A percentile compares a stretch with the other conserved stretches of the same genome.
Evolutionary conservation across 2,329 filamentous ascomycete genomes (phyloP).

Genomic region (Pezicula neosporulosa): DNA sequence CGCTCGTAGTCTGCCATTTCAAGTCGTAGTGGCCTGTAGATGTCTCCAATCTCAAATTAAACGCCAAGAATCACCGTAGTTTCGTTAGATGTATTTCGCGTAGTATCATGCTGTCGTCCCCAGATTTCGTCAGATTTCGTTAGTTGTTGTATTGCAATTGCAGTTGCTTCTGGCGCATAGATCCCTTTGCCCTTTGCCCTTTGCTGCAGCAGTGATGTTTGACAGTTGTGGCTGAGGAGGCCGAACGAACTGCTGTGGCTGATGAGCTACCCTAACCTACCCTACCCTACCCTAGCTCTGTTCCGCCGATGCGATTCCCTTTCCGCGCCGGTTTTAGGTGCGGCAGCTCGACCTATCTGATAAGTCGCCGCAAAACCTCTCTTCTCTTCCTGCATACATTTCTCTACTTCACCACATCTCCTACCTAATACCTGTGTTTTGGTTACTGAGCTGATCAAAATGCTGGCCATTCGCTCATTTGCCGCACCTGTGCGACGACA

Average conservation of each 20-base stretch:
- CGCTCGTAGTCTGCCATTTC: conserved; percentile 69
- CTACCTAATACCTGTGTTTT: conserved; percentile 8
- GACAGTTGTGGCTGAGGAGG: neutral
- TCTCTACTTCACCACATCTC: conserved; percentile 2
- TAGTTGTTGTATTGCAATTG: too few relatives aligned
- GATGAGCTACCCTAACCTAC: too few relatives aligned
- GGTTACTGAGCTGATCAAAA: conserved; percentile 45
- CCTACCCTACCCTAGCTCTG: too few relatives aligned
- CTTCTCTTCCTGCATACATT: neutral
- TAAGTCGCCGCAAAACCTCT: neutral
- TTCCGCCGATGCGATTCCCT: too few relatives aligned
- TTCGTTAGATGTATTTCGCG: too few relatives aligned
- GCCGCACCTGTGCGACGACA: conserved; percentile 73
- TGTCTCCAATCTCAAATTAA: neutral
- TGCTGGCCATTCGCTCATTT: conserved; percentile 80
- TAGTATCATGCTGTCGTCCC: neutral
- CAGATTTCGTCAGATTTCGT: too few relatives aligned
- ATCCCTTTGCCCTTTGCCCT: too few relatives aligned
- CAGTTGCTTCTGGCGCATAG: too few relatives aligned
- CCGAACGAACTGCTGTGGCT: neutral
- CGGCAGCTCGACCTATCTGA: neutral
- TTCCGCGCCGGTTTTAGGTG: neutral
- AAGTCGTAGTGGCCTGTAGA: neutral
- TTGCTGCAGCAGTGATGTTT: too few relatives aligned
- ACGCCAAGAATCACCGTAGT: too few relatives aligned